phyloP scores from a whole-genome alignment of 2,329 filamentous ascomycete species.

The Ophiognomonia clavigignenti-juglandacearum region DNA sequence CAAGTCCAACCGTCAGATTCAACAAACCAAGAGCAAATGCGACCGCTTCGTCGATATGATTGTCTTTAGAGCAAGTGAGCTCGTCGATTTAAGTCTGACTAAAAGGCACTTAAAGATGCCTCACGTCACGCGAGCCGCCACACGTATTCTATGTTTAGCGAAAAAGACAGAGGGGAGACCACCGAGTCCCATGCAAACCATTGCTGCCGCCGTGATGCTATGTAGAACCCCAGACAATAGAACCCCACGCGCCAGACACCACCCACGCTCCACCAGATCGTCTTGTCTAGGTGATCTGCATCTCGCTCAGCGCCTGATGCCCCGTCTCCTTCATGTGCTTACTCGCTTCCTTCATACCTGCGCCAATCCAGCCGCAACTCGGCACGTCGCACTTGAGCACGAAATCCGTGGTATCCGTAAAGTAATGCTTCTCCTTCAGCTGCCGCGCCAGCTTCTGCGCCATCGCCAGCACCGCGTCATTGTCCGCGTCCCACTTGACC shows the following conservation, averaged over 20 bases:
- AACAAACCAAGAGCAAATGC: no score
- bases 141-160: neutral
- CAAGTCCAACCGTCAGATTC: no score
- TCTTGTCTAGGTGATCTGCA: constrained; percentile 21
- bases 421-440: constrained; percentile 71
- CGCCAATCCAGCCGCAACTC: constrained; percentile 61
- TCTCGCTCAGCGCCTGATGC: constrained; percentile 41
- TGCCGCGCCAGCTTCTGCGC: constrained; percentile 61
- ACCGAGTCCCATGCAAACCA: neutral
- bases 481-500: constrained; percentile 47
- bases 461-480: constrained; percentile 65
- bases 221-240: neutral
- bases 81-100: no score
- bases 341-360: constrained; percentile 58
- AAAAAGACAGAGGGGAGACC: neutral
- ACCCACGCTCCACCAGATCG: neutral
- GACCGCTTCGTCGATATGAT: no score
- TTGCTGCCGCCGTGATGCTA: neutral
- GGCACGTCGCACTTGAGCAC: constrained; percentile 67
- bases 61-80: no score
- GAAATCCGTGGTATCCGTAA: constrained; percentile 80
- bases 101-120: no score
- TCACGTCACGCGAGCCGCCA: no score
- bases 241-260: neutral
- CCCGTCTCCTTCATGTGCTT: constrained; percentile 60